Evolutionary conservation across 176 grass and related monocot species (phyloP), one percentile per base, ranked within the genome.

Genomic region (Metroxylon sagu): DNA sequence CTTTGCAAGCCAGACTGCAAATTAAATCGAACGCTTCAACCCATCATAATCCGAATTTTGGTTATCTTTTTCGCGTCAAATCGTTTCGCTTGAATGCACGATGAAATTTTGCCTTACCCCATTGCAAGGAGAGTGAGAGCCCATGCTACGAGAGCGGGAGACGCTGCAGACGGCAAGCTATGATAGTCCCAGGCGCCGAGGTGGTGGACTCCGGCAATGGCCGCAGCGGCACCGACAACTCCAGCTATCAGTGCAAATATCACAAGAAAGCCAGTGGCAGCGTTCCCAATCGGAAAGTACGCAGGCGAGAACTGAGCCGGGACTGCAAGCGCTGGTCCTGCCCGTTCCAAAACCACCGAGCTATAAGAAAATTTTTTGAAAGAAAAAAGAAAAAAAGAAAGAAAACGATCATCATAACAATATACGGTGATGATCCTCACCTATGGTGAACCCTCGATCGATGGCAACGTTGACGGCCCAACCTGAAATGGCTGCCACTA

Each of bases 241-340:
- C 82, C 82, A 25, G 94, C 84, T 29, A 99, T 80, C 54, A 93
- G 63, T 16, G 82, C 79, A 56, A 99, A 99, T 59, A 99, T 57
- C 57, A 79, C 94, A 67, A 93, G 93, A 63, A 98, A 85, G 35
- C 94, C 94, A 0, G 94, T 98, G 15, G 84, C 94, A 0, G 85
- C 88, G 56, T 98, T 98, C 18, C 94, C 94, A 5, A 93, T 93
- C 14, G 94, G 84, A 54, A 98, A 98, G 81, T 76, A 93, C 59
- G 93, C 73, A 29, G 94, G 94, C 6, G 76, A 79, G 84, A 99
- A 98, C 30, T 99, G 76, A 53, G 88, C 76, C 39, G 94, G 94
- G 35, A 93, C 70, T 63, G 15, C 17, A 59, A 93, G 76, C 1
- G 61, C 78, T 14, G 81, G 0, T 16, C 54, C 91, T 96, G 59